Percentiles rank a stretch among this genome's conserved stretches.
These are phyloP conservation scores for Boletus subparvulus DNA, from an alignment of 768 basidiomycete genomes.

Conservation along the genomic window DNA sequence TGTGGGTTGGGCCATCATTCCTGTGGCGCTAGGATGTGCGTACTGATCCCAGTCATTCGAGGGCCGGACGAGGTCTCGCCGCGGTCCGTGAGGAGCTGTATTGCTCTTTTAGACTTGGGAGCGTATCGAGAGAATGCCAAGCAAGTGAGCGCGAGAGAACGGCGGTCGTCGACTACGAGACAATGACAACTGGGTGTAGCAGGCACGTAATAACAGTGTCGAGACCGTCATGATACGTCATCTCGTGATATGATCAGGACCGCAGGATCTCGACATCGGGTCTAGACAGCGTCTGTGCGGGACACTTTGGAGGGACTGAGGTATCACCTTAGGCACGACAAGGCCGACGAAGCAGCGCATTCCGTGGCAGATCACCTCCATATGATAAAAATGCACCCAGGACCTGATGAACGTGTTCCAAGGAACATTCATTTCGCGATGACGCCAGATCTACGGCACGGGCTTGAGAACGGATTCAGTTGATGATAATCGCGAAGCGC, in stretches of 20 bases:
- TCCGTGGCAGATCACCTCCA: slow-evolving; percentile 10
- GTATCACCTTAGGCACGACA: slow-evolving; percentile 8
- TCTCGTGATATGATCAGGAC: not conserved
- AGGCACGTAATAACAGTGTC: slow-evolving; percentile 10
- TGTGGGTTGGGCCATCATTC: slow-evolving; percentile 8
- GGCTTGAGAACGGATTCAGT: slow-evolving; percentile 13
- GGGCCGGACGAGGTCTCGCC: not conserved
- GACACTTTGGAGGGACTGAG: slow-evolving; percentile 6
- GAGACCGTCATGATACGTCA: slow-evolving; percentile 7
- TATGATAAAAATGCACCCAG: slow-evolving; percentile 16
- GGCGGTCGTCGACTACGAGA: not conserved
- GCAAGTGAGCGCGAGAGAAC: not conserved
- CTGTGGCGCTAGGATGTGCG: slow-evolving; percentile 9
- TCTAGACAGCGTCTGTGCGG: slow-evolving; percentile 7
- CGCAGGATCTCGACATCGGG: not conserved
- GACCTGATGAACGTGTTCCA: slow-evolving; percentile 7
- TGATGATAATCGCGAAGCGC: slow-evolving; percentile 20
- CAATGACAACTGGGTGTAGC: not conserved
- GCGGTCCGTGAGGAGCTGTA: not conserved
- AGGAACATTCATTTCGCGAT: slow-evolving; percentile 15
- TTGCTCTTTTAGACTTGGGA: not conserved
- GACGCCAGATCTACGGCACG: slow-evolving; percentile 19
- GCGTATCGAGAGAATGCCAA: not conserved
- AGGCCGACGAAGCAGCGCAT: slow-evolving; percentile 1
- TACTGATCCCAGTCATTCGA: not conserved